Evolutionary conservation across 192 early-diverging fungal genomes (phyloP).

Genomic region (Backusella parvicylindrica): DNA sequence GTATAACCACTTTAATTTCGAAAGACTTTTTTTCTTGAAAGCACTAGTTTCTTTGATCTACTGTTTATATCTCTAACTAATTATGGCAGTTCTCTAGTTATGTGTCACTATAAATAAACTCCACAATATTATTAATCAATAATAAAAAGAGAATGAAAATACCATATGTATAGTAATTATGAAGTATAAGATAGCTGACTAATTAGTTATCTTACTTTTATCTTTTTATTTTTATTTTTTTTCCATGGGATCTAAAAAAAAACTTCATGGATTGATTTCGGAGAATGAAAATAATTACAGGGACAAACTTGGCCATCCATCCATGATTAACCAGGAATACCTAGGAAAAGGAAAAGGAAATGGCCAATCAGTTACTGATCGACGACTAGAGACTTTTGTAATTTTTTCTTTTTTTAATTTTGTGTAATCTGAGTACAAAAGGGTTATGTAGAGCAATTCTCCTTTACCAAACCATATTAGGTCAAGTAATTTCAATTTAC

Average conservation of each 20-base stretch:
- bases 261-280: not conserved
- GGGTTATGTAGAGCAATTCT: not conserved
- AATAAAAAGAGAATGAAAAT: not conserved
- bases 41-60: not conserved
- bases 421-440: not conserved
- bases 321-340: not conserved
- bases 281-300: not conserved
- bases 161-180: not conserved
- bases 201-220: not conserved
- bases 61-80: not conserved
- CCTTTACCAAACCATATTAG: not conserved
- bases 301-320: not conserved
- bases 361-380: not conserved
- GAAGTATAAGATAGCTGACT: not conserved
- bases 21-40: not conserved
- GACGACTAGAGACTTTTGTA: not conserved
- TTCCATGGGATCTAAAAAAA: not conserved
- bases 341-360: not conserved
- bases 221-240: not conserved
- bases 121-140: not conserved
- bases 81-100: not conserved
- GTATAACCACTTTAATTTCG: not conserved
- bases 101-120: not conserved
- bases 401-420: not conserved
- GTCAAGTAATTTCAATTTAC: not conserved